Conservation (phyloP, 2,329 filamentous ascomycete species). For the Calycina herbarum region DNA sequence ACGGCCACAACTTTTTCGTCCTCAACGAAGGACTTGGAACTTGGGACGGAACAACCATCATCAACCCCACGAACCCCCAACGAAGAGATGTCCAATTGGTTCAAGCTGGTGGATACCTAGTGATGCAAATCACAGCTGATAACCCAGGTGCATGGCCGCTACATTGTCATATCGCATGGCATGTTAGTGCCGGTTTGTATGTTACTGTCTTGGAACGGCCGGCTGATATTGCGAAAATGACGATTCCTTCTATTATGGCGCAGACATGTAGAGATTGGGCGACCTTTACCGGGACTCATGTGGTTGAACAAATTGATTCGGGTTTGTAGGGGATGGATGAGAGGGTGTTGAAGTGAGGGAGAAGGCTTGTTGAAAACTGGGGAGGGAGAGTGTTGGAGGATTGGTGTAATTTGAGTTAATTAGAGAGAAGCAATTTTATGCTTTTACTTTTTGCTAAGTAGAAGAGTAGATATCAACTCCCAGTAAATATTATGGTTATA, state of each 20-base stretch:
- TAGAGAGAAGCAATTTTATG: no score
- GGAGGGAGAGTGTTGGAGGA: background rate
- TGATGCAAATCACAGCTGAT: slow-evolving; percentile 48
- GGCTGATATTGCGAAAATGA: slow-evolving; percentile 40
- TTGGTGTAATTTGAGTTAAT: background rate
- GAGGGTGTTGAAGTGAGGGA: background rate
- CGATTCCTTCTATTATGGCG: slow-evolving; percentile 48
- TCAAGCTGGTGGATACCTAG: slow-evolving; percentile 38
- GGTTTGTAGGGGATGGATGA: slow-evolving; percentile 35
- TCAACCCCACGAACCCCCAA: background rate
- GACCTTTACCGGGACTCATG: slow-evolving; percentile 47
- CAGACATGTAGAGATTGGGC: slow-evolving; percentile 55
- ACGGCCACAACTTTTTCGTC: background rate
- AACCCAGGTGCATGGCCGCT: slow-evolving; percentile 52
- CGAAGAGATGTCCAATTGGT: background rate
- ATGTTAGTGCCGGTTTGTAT: slow-evolving; percentile 13
- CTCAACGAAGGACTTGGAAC: background rate
- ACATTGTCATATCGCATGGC: slow-evolving; percentile 49
- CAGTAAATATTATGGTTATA: no score
- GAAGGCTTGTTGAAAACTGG: background rate
- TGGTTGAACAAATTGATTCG: slow-evolving; percentile 53
- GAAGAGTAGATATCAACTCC: no score
- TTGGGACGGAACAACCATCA: slow-evolving; percentile 1
- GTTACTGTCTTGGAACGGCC: slow-evolving; percentile 35
- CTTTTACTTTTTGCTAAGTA: no score